Conservation (phyloP, 1,139 yeast genomes). For the Pichia sp. region DNA sequence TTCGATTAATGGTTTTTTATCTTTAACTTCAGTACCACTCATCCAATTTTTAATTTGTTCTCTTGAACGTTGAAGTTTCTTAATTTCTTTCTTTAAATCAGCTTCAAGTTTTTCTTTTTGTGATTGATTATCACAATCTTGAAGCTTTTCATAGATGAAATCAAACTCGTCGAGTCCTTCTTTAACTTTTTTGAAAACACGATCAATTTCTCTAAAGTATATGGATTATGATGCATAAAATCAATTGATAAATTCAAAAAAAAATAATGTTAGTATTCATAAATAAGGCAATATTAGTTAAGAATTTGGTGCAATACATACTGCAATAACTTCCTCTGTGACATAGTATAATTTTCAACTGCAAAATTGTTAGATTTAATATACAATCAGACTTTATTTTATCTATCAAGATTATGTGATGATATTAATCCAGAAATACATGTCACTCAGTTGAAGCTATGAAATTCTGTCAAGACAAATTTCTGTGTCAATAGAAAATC, state of each 20-base stretch:
- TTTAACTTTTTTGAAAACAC: constrained; percentile 86
- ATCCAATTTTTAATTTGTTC: constrained; percentile 97
- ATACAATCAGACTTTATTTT: no score
- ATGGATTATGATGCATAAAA: no score
- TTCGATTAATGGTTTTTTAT: constrained; percentile 73
- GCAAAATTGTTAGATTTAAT: no score
- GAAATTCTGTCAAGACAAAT: no score
- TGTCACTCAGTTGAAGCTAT: no score
- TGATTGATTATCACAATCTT: constrained; percentile 72
- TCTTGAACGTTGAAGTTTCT: constrained; percentile 86
- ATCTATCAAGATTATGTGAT: no score
- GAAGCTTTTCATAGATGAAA: constrained; percentile 78
- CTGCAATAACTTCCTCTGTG: constrained; percentile 63
- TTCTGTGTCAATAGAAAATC: no score
- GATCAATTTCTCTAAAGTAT: constrained; percentile 67
- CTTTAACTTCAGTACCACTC: constrained; percentile 86
- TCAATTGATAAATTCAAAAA: background rate
- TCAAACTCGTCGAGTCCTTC: constrained; percentile 92
- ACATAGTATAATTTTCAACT: constrained; percentile 35
- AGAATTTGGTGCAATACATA: constrained; percentile 25
- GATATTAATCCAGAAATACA: no score
- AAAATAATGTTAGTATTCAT: constrained; percentile 2
- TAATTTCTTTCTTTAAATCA: constrained; percentile 92
- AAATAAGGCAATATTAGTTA: background rate
- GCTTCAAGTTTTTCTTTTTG: constrained; percentile 92